Conservation (phyloP, 2,329 filamentous ascomycete genomes). For the Neurospora sp. region DNA sequence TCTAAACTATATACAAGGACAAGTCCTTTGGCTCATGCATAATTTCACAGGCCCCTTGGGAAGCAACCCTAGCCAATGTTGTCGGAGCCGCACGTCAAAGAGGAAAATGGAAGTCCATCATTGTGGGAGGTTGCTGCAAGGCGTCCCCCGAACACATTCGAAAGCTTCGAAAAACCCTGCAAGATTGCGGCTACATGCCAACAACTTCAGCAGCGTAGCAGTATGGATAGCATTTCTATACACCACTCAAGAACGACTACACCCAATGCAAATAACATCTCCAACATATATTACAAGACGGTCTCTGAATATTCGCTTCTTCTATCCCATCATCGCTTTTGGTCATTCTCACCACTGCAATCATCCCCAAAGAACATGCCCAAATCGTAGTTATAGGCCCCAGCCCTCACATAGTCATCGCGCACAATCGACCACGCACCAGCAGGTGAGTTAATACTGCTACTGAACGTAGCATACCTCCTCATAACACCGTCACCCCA, state of each 20-base stretch:
- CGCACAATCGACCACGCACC: neutral
- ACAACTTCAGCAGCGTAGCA: neutral
- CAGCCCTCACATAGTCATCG: neutral
- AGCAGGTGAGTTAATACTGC: neutral
- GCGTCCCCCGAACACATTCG: slow-evolving; percentile 24
- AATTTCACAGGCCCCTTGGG: slow-evolving; percentile 30
- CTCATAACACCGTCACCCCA: neutral
- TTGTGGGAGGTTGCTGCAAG: slow-evolving; percentile 46
- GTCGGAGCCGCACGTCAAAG: slow-evolving; percentile 27
- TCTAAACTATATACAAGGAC: too few species aligned
- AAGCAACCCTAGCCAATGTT: slow-evolving; percentile 31
- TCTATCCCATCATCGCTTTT: neutral
- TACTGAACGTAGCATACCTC: neutral
- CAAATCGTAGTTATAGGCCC: neutral
- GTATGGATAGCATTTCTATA: neutral
- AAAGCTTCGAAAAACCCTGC: slow-evolving; percentile 7
- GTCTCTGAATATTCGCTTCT: neutral
- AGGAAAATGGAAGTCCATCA: slow-evolving; percentile 33
- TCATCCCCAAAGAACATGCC: neutral
- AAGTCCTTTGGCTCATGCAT: neutral
- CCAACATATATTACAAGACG: neutral
- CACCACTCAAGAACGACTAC: neutral
- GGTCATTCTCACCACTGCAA: neutral
- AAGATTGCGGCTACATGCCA: neutral
- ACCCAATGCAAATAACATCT: neutral